A percentile compares a stretch with the other conserved stretches of the same genome.
phyloP scores from a whole-genome alignment of 495 filamentous ascomycete genomes.

The Aspergillus egyptiacus region DNA sequence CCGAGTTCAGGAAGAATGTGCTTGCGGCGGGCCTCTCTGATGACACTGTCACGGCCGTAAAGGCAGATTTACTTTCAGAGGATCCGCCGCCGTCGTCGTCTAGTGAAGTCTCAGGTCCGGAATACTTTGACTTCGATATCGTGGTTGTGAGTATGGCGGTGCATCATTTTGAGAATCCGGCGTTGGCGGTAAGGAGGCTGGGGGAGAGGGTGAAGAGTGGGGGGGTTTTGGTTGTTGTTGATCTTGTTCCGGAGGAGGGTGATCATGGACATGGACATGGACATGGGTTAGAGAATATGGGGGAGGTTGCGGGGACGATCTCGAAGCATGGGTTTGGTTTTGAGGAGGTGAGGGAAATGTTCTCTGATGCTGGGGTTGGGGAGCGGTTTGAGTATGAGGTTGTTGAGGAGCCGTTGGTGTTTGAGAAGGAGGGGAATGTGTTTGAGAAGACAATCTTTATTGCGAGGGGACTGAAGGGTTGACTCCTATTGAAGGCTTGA shows the following conservation, averaged over 20 bases:
- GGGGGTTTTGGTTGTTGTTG: constrained; percentile 60
- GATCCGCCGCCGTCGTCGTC: constrained; percentile 28
- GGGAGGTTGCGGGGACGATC: constrained; percentile 39
- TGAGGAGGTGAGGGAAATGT: constrained; percentile 47
- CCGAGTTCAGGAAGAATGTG: constrained; percentile 47
- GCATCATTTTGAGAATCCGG: constrained; percentile 66
- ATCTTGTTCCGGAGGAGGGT: constrained; percentile 47
- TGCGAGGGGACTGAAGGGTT: constrained; percentile 25
- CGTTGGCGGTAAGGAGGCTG: constrained; percentile 49
- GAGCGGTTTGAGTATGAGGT: constrained; percentile 37
- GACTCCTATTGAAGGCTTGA: no score
- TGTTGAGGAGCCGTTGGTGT: constrained; percentile 26
- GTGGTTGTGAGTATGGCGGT: constrained; percentile 60
- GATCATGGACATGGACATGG: constrained; percentile 23
- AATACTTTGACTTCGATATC: constrained; percentile 57
- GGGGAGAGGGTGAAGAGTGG: constrained; percentile 53
- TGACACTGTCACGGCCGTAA: constrained; percentile 51
- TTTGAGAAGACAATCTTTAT: constrained; percentile 32
- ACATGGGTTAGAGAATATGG: constrained; percentile 9
- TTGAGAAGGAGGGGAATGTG: constrained; percentile 23
- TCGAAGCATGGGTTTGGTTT: constrained; percentile 54
- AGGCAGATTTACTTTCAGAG: constrained; percentile 51
- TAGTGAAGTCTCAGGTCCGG: constrained; percentile 39
- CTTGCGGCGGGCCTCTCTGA: constrained; percentile 34
- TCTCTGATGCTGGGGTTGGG: constrained; percentile 44